Evolutionary conservation across 805 yeast species (phyloP), one percentile per base, ranked within the genome.

Genomic region (Hemisphaericaspora nanyangensis): DNA sequence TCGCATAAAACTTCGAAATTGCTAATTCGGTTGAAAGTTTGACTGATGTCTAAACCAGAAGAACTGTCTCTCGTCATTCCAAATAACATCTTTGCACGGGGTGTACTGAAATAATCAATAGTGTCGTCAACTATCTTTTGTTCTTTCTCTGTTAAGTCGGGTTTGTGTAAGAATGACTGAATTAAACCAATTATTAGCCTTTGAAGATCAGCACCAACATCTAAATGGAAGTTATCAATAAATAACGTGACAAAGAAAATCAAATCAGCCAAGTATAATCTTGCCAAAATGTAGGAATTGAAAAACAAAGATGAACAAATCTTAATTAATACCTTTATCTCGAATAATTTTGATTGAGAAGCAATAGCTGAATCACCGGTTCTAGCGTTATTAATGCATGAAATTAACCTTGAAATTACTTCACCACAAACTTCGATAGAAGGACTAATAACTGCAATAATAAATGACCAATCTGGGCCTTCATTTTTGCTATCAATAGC

Each of bases 401-500:
- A 66, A 44, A 80, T 70, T 29, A 88, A 56, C 44, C 84, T 68
- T 24, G 69, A 57, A 28, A 87, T 67, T 2, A 86, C 74, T 36
- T 76, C 72, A 6, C 86, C 82, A 50, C 88, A 80, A 2, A 85
- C 68, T 46, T 81, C 86, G n/a, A 81, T 66, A 1, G 91, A 80
- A 3, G 95, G 89, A 1, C 82, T 73, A 46, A 87, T 64, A n/a
- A 83, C 69, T 1, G 82, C 71, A 2, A 82, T 71, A 5, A 80
- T 72, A 34, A 73, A 76, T 15, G 72, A 70, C 87, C 87, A 85
- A 34, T 74, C 80, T 28, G 77, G 74, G 4, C 82, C 84, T 48
- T 82, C 87, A n/a, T 87, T 80, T 47, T 82, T 84, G 51, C 82
- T 77, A 47, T 85, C 93, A 47, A 85, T 73, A 1, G 89, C 82